Evolutionary conservation across 169 alveolate genomes (phyloP).

Genomic region (Cryptosporidium andersoni): DNA sequence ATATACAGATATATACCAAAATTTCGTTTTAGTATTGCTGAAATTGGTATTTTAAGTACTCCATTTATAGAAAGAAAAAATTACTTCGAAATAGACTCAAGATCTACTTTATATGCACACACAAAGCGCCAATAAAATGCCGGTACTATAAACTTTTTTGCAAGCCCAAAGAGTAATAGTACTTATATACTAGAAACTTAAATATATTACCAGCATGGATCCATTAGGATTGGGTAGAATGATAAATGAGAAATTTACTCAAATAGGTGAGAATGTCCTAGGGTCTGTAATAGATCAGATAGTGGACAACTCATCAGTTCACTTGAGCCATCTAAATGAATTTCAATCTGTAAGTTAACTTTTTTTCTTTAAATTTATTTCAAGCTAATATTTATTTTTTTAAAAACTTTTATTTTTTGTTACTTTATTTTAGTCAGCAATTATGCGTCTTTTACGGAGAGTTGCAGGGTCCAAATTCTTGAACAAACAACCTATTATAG

Average conservation of each 20-base stretch:
- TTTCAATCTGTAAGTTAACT: conserved; percentile 68
- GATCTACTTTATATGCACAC: no score
- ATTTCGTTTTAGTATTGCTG: no score
- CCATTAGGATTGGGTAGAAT: conserved; percentile 61
- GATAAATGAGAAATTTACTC: conserved; percentile 65
- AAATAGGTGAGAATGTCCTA: conserved; percentile 63
- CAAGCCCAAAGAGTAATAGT: no score
- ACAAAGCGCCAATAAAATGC: no score
- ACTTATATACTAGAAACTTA: no score
- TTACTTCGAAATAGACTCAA: no score
- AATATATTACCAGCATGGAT: conserved; percentile 1
- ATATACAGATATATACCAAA: no score
- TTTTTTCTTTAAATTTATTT: not conserved
- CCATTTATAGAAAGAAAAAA: no score
- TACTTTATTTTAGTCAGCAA: conserved; percentile 31
- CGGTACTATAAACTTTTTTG: no score
- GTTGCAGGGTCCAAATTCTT: conserved; percentile 69
- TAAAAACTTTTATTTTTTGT: not conserved
- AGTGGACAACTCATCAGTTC: conserved; percentile 65
- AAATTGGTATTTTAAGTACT: no score
- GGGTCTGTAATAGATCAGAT: conserved; percentile 67
- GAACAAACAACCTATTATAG: conserved; percentile 59
- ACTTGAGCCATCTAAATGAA: conserved; percentile 55
- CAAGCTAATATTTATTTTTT: not conserved
- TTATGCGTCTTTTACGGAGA: conserved; percentile 40